Conservation (phyloP, 208 protist genomes). For the Leishmania lainsoni region DNA sequence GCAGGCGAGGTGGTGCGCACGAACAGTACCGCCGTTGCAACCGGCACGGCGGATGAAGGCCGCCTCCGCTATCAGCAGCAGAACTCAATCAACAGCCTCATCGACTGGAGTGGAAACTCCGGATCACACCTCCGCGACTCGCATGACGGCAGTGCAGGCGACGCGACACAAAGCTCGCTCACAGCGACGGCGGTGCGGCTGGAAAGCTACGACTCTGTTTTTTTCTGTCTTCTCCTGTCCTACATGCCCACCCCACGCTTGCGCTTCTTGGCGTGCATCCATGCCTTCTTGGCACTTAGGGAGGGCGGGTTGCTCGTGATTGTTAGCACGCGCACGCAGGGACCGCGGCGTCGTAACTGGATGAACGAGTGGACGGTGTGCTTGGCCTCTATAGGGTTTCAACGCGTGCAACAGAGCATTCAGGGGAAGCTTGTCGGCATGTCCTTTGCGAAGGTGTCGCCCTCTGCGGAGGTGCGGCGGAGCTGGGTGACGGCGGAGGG, state of each 20-base stretch:
- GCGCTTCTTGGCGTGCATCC: slow-evolving; percentile 74
- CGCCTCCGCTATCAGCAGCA: slow-evolving; percentile 7
- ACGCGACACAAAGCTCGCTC: neutral
- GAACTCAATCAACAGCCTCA: neutral
- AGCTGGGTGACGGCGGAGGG: slow-evolving; percentile 25
- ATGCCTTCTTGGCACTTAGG: slow-evolving; percentile 75
- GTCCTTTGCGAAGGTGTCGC: slow-evolving; percentile 54
- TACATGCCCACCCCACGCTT: slow-evolving; percentile 81
- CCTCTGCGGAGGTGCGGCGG: slow-evolving; percentile 17
- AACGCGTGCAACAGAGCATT: slow-evolving; percentile 64
- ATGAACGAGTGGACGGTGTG: slow-evolving; percentile 66
- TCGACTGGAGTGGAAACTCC: neutral
- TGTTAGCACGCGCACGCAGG: slow-evolving; percentile 86
- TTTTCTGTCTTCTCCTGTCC: slow-evolving; percentile 87
- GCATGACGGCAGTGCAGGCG: neutral
- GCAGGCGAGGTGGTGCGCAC: neutral
- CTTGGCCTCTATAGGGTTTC: slow-evolving; percentile 70
- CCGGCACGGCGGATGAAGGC: slow-evolving; percentile 12
- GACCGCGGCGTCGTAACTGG: slow-evolving; percentile 58
- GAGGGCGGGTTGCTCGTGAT: slow-evolving; percentile 78
- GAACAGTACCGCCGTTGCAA: neutral
- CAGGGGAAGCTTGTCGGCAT: slow-evolving; percentile 75
- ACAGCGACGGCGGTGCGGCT: slow-evolving; percentile 19
- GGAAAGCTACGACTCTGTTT: slow-evolving; percentile 65
- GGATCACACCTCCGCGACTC: neutral